phyloP scores from a whole-genome alignment of 2,329 filamentous ascomycete genomes.

The Penicillium sp. region DNA sequence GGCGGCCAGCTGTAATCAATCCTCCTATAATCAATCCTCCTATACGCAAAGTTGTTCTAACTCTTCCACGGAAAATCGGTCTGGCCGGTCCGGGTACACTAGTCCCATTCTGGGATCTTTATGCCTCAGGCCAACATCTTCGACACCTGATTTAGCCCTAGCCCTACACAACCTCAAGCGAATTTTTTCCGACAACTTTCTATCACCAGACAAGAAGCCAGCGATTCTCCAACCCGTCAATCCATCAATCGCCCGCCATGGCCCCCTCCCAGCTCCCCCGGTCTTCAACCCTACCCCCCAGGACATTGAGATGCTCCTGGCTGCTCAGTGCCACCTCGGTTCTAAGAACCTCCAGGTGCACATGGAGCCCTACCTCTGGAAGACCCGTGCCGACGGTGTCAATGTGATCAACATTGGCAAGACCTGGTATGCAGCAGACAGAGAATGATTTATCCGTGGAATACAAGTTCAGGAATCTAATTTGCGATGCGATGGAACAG shows the following conservation, averaged over 20 bases:
- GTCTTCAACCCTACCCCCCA: constrained; percentile 95
- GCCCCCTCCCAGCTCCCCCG: constrained; percentile 85
- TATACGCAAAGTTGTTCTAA: constrained; percentile 18
- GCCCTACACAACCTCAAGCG: constrained; percentile 41
- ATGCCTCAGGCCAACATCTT: not conserved
- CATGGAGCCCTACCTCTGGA: constrained; percentile 99
- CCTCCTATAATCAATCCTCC: constrained; percentile 12
- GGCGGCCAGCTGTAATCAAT: constrained; percentile 25
- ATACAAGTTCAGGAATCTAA: constrained; percentile 18
- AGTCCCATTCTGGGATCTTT: constrained; percentile 13
- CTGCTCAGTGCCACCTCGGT: constrained; percentile 92
- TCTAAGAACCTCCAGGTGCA: constrained; percentile 99
- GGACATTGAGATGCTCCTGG: constrained; percentile 99
- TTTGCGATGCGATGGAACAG: constrained; percentile 45
- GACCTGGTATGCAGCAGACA: constrained; percentile 70
- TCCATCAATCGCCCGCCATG: constrained; percentile 67
- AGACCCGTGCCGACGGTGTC: constrained; percentile 96
- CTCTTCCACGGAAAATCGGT: constrained; percentile 32
- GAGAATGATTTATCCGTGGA: not conserved
- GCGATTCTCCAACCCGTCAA: constrained; percentile 40
- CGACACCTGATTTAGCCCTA: constrained; percentile 24
- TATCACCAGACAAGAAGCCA: constrained; percentile 42
- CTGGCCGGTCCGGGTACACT: constrained; percentile 23
- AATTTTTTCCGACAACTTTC: constrained; percentile 34
- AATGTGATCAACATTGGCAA: constrained; percentile 99